Conservation (phyloP, 768 basidiomycete species). For the Pleurotus pulmonarius region DNA sequence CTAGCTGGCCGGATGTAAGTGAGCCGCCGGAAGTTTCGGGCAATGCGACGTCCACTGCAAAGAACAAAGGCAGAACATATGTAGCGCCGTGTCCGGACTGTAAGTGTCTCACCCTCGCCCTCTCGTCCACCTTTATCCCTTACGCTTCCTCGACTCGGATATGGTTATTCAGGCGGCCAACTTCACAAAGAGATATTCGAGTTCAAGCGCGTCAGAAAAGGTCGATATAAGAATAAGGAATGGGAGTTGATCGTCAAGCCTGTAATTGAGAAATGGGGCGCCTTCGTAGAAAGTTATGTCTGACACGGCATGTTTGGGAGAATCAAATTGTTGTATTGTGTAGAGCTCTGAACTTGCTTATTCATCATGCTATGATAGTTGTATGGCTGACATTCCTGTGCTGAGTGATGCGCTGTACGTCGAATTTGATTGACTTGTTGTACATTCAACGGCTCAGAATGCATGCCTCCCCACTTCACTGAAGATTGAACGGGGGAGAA, state of each 20-base stretch:
- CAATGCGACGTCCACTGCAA: slow-evolving; percentile 12
- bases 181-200: slow-evolving; percentile 80
- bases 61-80: slow-evolving; percentile 18
- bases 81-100: slow-evolving; percentile 35
- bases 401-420: too few species aligned
- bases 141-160: slow-evolving; percentile 6
- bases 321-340: too few species aligned
- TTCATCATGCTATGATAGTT: too few species aligned
- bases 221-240: slow-evolving; percentile 58
- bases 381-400: too few species aligned
- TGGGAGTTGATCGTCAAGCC: slow-evolving; percentile 75
- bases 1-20: slow-evolving; percentile 37
- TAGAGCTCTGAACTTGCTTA: too few species aligned
- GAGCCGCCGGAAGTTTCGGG: slow-evolving; percentile 14
- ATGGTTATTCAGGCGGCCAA: slow-evolving; percentile 37
- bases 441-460: too few species aligned
- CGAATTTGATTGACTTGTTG: too few species aligned
- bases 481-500: too few species aligned
- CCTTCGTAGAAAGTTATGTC: slow-evolving; percentile 11
- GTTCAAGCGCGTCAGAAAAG: slow-evolving; percentile 52
- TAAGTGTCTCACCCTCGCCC: slow-evolving; percentile 7
- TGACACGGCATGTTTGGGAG: not conserved
- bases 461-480: too few species aligned
- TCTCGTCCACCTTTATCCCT: not conserved
- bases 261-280: slow-evolving; percentile 75